Base-by-base conservation (phyloP, 306 rosid genomes). In the Hippophae tibetana region DNA sequence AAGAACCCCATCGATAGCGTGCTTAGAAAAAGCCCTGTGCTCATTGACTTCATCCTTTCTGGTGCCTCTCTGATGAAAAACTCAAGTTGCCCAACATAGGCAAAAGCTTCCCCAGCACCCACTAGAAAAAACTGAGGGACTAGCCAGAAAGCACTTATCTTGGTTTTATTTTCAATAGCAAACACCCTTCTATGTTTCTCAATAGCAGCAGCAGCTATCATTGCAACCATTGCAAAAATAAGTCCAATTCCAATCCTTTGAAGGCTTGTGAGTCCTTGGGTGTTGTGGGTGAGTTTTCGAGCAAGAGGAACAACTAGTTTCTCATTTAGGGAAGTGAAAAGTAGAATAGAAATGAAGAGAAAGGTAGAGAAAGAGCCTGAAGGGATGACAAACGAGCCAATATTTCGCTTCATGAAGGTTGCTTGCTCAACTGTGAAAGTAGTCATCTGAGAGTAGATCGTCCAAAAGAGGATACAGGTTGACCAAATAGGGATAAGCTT, bases 361-460 rank as follows among this genome's bases (percentile, higher is more conserved):
- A 88, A 76, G 54, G 89, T 69, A 13, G 97, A 84, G 70, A 92
- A 64, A 9, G 94, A 88, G 52, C 99, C 99, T 8, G 99, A 0
- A 47, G 99, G 99, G 43, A 92, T 48, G 2, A 5, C 67, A 10
- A 84, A 42, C 6, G 72, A 67, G 40, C 95, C 90, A 56, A 88
- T 42, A 60, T 74, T 76, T 58, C 90, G 57, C 55, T 88, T 58
- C 99, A 92, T 92, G 84, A 78, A 75, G 25, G 97, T 88, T 11
- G 97, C 99, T 88, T 92, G 90, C 79, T 88, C 99, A n/a, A 88
- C 65, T 40, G 99, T 88, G 78, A 92, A 92, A 14, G 99, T 92
- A 13, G 79, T 86, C 88, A 86, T 92, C 49, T 92, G 99, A 56
- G 99, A 92, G 71, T 86, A 92, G 53, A 88, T 43, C 7, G 99